Evolutionary conservation across 2,329 filamentous ascomycete species (phyloP), one percentile per base, ranked within the genome.

Genomic region (Harringtonia lauricola): DNA sequence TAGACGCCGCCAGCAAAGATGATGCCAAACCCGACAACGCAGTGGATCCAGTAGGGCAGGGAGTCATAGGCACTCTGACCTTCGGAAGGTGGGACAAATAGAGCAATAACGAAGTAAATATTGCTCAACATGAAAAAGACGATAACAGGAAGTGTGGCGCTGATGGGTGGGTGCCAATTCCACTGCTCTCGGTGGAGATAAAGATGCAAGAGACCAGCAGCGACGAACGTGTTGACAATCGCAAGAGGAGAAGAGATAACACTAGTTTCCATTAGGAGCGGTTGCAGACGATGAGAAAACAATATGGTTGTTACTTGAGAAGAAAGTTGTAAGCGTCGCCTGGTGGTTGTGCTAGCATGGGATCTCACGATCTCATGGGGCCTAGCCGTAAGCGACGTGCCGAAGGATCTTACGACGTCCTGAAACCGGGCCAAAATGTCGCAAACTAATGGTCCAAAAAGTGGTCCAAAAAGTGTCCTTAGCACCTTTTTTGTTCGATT

Each of bases 221-320:
- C 65, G 40, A 77, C 71, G 46, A 74, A 71, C 46, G 67, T 59
- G 58, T 76, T 76, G 57, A 76, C 64, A 36, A 77, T 65, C 41
- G 77, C 71, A 13, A 80, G 66, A 1, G 78, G 78, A 52, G 81
- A 82, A 0, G 74, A 76, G 54, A 81, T 81, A 42, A 81, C 68
- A 58, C 67, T 75, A n/a, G n/a, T n/a, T n/a, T n/a, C n/a, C n/a
- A n/a, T n/a, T n/a, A n/a, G n/a, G n/a, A n/a, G n/a, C n/a, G n/a
- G n/a, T n/a, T n/a, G n/a, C n/a, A n/a, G n/a, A n/a, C n/a, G n/a
- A n/a, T n/a, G n/a, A n/a, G n/a, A n/a, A n/a, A n/a, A n/a, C n/a
- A n/a, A n/a, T n/a, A n/a, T n/a, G n/a, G n/a, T n/a, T n/a, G n/a
- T n/a, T n/a, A n/a, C n/a, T n/a, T n/a, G n/a, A n/a, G n/a, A n/a